Evolutionary conservation across 345 rosid species (phyloP), one percentile per base, ranked within the genome.

Genomic region (Syzygium aromaticum): DNA sequence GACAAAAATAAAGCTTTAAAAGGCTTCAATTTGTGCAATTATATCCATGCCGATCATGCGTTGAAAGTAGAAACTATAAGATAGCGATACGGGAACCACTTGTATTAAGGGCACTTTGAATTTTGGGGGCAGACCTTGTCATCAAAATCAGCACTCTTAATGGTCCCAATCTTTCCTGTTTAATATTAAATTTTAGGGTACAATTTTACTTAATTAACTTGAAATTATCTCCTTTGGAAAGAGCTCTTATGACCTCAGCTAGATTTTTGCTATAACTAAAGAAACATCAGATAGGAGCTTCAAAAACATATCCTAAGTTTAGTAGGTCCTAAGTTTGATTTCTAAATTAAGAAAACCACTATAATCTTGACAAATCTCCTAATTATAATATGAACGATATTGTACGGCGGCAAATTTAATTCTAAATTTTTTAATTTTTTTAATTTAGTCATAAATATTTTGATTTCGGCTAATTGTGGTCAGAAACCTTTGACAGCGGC

Each of bases 1-100:
- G 0, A 64, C 7, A 64, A 28, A 0, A 30, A 16, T 28, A 7
- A 28, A 30, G 43, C 40, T n/a, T n/a, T 2, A 0, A 64, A 15
- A 28, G 5, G 8, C 15, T 63, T 28, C 11, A 64, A 64, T 30
- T 64, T 64, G 77, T 33, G 5, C 2, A 64, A 64, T 21, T 2
- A 9, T 30, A 7, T 28, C 40, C 22, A 30, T 0, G 0, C 17
- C 78, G 0, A 30, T 67, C 78, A 2, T 17, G 78, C 43, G 23
- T 64, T 64, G 23, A 64, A 30, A 64, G 21, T 67, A 67, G 6
- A 67, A 67, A 67, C 78, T 17, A 30, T 16, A 33, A 73, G 80
- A 73, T 73, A 33, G 13, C 80, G 0, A 73, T 8, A 73, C 78
- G 78, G 33, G 46, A 67, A 67, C 78, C 4, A 61, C 73, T 27